These are phyloP conservation scores for Skeletonema costatum DNA, from an alignment of 108 stramenopile genomes.

Conservation along the genomic window DNA sequence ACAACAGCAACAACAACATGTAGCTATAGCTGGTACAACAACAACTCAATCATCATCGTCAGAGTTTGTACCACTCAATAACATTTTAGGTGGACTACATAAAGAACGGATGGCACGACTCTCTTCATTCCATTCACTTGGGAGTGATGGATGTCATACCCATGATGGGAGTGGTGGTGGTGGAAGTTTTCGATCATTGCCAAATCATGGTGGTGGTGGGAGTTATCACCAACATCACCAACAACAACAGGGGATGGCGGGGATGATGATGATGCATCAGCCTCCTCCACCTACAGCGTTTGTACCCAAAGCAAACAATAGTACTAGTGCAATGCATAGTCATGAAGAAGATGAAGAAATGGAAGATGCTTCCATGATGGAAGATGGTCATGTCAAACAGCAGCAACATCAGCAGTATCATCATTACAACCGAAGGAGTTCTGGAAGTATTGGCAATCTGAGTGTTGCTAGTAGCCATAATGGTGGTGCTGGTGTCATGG, in stretches of 20 bases:
- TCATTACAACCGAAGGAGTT: not conserved
- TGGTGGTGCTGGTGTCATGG: not conserved
- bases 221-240: no score
- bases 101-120: not conserved
- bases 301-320: not conserved
- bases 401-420: not conserved
- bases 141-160: not conserved
- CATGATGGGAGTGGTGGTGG: not conserved
- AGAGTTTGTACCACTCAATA: not conserved
- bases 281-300: not conserved
- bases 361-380: not conserved
- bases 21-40: not conserved
- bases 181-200: not conserved
- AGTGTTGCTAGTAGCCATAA: not conserved
- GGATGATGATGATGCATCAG: not conserved
- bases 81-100: not conserved
- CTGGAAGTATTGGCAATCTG: not conserved
- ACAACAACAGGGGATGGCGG: not conserved
- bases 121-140: not conserved
- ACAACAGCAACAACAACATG: not conserved
- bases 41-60: not conserved
- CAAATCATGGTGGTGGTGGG: not conserved
- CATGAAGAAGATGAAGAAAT: not conserved
- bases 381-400: not conserved
- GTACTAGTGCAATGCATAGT: not conserved